Conservation (phyloP, 2,329 filamentous ascomycete genomes). For the Botryotinia globosa region DNA sequence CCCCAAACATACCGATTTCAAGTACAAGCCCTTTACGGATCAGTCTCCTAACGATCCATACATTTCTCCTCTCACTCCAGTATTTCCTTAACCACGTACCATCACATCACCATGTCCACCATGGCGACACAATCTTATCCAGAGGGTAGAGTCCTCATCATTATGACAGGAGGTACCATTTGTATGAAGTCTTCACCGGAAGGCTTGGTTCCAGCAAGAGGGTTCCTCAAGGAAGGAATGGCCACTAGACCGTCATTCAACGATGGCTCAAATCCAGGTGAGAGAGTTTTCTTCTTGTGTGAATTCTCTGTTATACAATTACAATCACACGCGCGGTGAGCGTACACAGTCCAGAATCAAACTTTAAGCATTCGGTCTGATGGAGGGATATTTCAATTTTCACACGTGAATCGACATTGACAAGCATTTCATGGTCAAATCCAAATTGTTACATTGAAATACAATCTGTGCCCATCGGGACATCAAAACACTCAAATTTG, state of each 20-base stretch:
- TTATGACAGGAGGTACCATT: slow-evolving; percentile 68
- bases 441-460: background rate
- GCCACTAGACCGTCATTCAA: slow-evolving; percentile 66
- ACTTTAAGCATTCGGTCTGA: background rate
- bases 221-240: slow-evolving; percentile 64
- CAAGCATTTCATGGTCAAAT: background rate
- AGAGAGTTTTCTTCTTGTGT: slow-evolving; percentile 18
- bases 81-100: background rate
- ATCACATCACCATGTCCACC: background rate
- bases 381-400: background rate
- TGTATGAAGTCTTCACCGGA: slow-evolving; percentile 67
- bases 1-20: background rate
- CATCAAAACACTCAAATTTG: background rate
- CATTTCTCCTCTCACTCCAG: slow-evolving; percentile 6
- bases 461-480: background rate
- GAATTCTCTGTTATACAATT: background rate
- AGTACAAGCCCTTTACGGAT: background rate
- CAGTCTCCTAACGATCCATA: slow-evolving; percentile 6
- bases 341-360: background rate
- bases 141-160: slow-evolving; percentile 61
- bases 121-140: slow-evolving; percentile 38
- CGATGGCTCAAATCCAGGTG: slow-evolving; percentile 55
- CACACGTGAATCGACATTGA: background rate
- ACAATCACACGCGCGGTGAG: background rate
- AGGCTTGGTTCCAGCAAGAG: slow-evolving; percentile 57